Base-by-base conservation (phyloP, 2,329 filamentous ascomycete genomes). In the Cryphonectria japonica region DNA sequence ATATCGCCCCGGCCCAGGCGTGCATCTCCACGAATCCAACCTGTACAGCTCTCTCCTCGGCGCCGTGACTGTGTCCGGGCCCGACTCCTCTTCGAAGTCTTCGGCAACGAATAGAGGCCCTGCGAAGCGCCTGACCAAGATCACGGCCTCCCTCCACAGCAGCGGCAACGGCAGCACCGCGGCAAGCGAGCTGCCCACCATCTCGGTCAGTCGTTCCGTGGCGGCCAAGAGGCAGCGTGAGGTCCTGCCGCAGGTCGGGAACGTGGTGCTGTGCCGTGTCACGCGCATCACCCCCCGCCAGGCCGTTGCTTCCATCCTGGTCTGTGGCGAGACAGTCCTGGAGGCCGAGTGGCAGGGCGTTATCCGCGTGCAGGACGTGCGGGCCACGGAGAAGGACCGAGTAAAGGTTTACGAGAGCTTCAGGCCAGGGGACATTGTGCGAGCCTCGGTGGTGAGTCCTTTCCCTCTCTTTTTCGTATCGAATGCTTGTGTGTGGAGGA, bases 331-430 rank as follows among this genome's bases (percentile, higher is more conserved):
- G 77, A 87, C 87, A 14, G 91, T 93, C 57, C 85, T 93, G 73
- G 88, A 92, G 75, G 92, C 93, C 66, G 92, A 94, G 75, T 97
- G 95, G 88, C 92, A 94, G 81, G 94, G 93, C 5, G 84, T 97
- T 73, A 94, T 97, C 72, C 88, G 94, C 26, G 89, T 91, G 73
- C 95, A 98, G 83, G 96, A 99, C 79, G 93, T 99, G 46, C 88
- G 96, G 69, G 94, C 94, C 3, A 97, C 96, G 26, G 96, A 99
- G 83, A 97, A 98, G 83, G 96, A 98, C 79, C 93, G 93, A 76
- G 93, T 98, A 60, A 93, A 92, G 79, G 93, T 98, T 74, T 91
- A 93, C 75, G 94, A 97, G 80, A 93, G 92, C 77, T 98, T 98
- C 79, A 88, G 94, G 75, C 95, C 97, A 0, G 96, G 96, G 0